Evolutionary conservation across 345 rosid species (phyloP), one percentile per base, ranked within the genome.

Genomic region (Hevea brasiliensis): DNA sequence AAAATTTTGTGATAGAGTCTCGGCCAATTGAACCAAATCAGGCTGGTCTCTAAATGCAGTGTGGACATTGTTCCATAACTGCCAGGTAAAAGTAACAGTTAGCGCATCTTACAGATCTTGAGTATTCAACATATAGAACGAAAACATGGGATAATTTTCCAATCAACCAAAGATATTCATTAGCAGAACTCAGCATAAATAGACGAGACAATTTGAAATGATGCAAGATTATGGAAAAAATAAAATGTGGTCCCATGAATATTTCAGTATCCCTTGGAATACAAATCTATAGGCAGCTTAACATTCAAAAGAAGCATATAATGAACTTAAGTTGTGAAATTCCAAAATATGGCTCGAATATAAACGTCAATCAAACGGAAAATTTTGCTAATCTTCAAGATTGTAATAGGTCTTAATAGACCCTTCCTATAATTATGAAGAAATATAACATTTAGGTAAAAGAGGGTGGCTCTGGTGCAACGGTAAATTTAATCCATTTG

Each of bases 31-130:
- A 48, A 92, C 78, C 81, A 86, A 81, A 80, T 91, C 93, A 35
- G 89, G 81, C 77, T 91, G 96, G 81, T 91, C 97, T 27, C 74
- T 80, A 40, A 82, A 92, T 54, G 91, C 92, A 70, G 76, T 60
- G 58, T 70, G 89, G 51, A 95, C 84, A 74, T 87, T 80, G 77
- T 84, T 83, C 98, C 99, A 92, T 56, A 95, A 78, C 99, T 95
- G 96, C 84, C 80, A 82, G 54, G 67, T 50, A 40, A 80, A 86
- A 79, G 60, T n/a, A 81, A 69, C 23, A 67, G 35, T 83, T 66
- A 80, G 79, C 62, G 77, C 40, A 75, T 29, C 74, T 61, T 65
- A 68, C 61, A 55, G 56, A 68, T 15, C 40, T 66, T 61, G 20
- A 17, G 10, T 27, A 29, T 53, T 13, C 20, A 11, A 41, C 17